These are phyloP conservation scores for Kalmanozyma brasiliensis DNA, from an alignment of 1,284 basidiomycete genomes.

Conservation along the genomic window DNA sequence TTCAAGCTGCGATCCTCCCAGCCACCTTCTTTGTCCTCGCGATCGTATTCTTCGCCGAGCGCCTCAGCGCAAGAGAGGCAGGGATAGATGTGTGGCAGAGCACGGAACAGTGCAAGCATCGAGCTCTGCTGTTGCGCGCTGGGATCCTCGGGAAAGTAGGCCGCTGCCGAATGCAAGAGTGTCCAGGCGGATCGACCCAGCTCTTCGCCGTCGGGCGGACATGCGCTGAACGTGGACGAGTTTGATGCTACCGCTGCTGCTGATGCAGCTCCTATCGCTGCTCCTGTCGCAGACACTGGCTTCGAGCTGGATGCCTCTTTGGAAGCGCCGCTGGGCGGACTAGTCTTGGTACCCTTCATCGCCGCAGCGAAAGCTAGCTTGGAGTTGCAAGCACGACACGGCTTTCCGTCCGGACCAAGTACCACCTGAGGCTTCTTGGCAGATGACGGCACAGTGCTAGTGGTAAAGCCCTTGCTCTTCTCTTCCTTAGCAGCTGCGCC, in stretches of 20 bases:
- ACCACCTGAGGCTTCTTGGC: slow-evolving; percentile 41
- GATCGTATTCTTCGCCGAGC: slow-evolving; percentile 52
- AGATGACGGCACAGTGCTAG: slow-evolving; percentile 18
- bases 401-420: slow-evolving; percentile 66
- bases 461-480: slow-evolving; percentile 22
- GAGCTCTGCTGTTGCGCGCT: slow-evolving; percentile 47
- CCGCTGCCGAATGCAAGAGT: slow-evolving; percentile 62
- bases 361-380: slow-evolving; percentile 63
- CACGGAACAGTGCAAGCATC: slow-evolving; percentile 56
- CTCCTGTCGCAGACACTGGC: slow-evolving; percentile 1
- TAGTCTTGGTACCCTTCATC: slow-evolving; percentile 43
- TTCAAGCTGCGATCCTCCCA: slow-evolving; percentile 42
- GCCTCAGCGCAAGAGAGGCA: slow-evolving; percentile 61
- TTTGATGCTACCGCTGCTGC: slow-evolving; percentile 12
- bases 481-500: slow-evolving; percentile 19
- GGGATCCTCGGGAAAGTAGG: slow-evolving; percentile 62
- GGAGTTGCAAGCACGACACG: slow-evolving; percentile 65
- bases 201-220: slow-evolving; percentile 64
- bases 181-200: slow-evolving; percentile 64
- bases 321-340: neutral
- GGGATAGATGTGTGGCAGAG: slow-evolving; percentile 61
- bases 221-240: slow-evolving; percentile 9
- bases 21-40: slow-evolving; percentile 36
- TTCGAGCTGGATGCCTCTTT: neutral
- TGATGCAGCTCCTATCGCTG: slow-evolving; percentile 6